Evolutionary conservation across 2,329 filamentous ascomycete species (phyloP).

Genomic region (Macrophomina tecta): DNA sequence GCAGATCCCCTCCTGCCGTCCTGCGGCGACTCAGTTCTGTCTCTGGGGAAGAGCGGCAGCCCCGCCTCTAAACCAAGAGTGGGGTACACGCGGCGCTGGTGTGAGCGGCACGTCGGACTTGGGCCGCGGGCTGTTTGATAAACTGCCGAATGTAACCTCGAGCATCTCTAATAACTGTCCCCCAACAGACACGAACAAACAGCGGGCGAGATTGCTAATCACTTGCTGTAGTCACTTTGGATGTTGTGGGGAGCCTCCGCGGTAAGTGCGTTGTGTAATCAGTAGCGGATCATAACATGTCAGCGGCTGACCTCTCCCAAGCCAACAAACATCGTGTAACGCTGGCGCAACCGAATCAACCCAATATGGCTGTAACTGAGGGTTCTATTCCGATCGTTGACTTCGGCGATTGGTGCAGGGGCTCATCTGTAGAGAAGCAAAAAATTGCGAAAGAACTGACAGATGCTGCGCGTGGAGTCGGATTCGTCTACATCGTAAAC

Average conservation of each 20-base stretch:
- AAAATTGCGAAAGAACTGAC: constrained; percentile 47
- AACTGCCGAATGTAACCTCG: constrained; percentile 19
- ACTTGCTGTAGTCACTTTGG: background rate
- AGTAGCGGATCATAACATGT: background rate
- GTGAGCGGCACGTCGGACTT: background rate
- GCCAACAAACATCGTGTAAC: background rate
- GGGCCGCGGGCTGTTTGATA: background rate
- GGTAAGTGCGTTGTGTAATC: background rate
- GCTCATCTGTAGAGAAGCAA: constrained; percentile 37
- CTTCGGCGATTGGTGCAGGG: constrained; percentile 43
- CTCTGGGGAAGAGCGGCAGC: constrained; percentile 8
- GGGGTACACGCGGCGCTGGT: constrained; percentile 7
- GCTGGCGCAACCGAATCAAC: background rate
- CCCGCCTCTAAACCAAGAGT: constrained; percentile 23
- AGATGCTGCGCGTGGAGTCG: constrained; percentile 51
- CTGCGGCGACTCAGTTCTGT: background rate
- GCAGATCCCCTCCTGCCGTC: constrained; percentile 10
- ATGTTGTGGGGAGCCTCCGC: background rate
- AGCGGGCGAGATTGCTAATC: background rate
- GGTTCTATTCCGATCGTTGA: constrained; percentile 49
- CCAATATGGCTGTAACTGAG: constrained; percentile 1
- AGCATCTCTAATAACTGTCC: constrained; percentile 14
- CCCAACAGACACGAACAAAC: background rate
- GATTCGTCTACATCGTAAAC: constrained; percentile 57
- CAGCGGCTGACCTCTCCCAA: constrained; percentile 8